Evolutionary conservation across 2,329 filamentous ascomycete genomes (phyloP).

Genomic region (Aspergillus luchuensis): DNA sequence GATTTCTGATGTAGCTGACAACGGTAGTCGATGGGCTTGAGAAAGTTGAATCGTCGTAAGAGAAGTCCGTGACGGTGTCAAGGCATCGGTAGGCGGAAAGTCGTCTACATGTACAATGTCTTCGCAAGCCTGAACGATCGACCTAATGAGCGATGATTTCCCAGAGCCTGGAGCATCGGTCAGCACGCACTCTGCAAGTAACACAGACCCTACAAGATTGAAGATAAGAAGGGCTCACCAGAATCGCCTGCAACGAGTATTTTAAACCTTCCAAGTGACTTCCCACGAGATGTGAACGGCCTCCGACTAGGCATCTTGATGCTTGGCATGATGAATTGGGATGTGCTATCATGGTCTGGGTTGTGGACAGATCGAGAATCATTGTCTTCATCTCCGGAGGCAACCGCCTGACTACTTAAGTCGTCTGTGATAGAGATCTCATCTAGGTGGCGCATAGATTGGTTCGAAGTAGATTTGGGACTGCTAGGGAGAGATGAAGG

Average conservation of each 20-base stretch:
- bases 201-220: neutral
- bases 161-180: slow-evolving; percentile 63
- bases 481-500: slow-evolving; percentile 58
- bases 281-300: slow-evolving; percentile 87
- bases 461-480: slow-evolving; percentile 61
- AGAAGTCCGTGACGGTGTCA: slow-evolving; percentile 25
- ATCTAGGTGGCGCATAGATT: slow-evolving; percentile 61
- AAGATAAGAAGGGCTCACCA: slow-evolving; percentile 53
- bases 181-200: neutral
- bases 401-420: slow-evolving; percentile 56
- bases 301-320: slow-evolving; percentile 85
- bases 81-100: slow-evolving; percentile 31
- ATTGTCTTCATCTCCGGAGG: slow-evolving; percentile 60
- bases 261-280: slow-evolving; percentile 81
- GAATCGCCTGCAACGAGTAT: slow-evolving; percentile 80
- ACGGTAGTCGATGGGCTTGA: slow-evolving; percentile 18
- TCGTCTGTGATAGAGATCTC: slow-evolving; percentile 59
- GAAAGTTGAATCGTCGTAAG: slow-evolving; percentile 24
- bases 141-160: slow-evolving; percentile 86
- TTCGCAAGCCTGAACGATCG: slow-evolving; percentile 81
- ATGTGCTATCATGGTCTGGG: slow-evolving; percentile 41
- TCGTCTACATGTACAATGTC: slow-evolving; percentile 94
- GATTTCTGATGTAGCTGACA: slow-evolving; percentile 61
- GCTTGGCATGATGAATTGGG: slow-evolving; percentile 97
- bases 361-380: slow-evolving; percentile 30